phyloP scores from a whole-genome alignment of 208 protist genomes.

The Trypanosoma melophagium region DNA sequence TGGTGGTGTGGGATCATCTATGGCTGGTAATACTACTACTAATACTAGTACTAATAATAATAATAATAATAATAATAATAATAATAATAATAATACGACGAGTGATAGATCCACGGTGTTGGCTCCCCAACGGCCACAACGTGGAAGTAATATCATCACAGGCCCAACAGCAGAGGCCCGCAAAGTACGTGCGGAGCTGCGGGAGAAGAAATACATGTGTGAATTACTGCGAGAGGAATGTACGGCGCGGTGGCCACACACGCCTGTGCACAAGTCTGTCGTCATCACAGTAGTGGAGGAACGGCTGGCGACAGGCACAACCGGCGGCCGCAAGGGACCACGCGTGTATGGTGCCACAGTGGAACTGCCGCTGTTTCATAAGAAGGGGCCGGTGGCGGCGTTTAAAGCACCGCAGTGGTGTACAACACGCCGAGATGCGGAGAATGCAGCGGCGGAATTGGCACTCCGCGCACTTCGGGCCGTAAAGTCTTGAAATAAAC shows the following conservation, averaged over 20 bases:
- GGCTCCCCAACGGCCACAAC: slow-evolving; percentile 27
- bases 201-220: slow-evolving; percentile 55
- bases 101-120: background rate
- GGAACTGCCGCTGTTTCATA: slow-evolving; percentile 64
- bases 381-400: slow-evolving; percentile 44
- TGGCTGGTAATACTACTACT: no score
- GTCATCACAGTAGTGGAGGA: slow-evolving; percentile 61
- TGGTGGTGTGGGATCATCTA: no score
- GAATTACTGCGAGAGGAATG: slow-evolving; percentile 63
- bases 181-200: slow-evolving; percentile 48
- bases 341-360: slow-evolving; percentile 52
- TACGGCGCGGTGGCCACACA: slow-evolving; percentile 65
- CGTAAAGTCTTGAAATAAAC: slow-evolving; percentile 31
- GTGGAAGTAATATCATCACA: slow-evolving; percentile 53
- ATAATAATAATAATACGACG: slow-evolving; percentile 1
- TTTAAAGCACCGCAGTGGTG: slow-evolving; percentile 58
- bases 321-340: slow-evolving; percentile 44
- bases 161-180: slow-evolving; percentile 41
- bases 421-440: slow-evolving; percentile 44
- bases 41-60: no score
- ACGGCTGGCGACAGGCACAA: slow-evolving; percentile 33
- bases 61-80: slow-evolving; percentile 12
- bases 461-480: slow-evolving; percentile 44
- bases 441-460: slow-evolving; percentile 56
- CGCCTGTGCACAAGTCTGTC: slow-evolving; percentile 61